These are phyloP conservation scores for Colletotrichum abscissum DNA, from an alignment of 2,329 filamentous ascomycete genomes.

Conservation along the genomic window DNA sequence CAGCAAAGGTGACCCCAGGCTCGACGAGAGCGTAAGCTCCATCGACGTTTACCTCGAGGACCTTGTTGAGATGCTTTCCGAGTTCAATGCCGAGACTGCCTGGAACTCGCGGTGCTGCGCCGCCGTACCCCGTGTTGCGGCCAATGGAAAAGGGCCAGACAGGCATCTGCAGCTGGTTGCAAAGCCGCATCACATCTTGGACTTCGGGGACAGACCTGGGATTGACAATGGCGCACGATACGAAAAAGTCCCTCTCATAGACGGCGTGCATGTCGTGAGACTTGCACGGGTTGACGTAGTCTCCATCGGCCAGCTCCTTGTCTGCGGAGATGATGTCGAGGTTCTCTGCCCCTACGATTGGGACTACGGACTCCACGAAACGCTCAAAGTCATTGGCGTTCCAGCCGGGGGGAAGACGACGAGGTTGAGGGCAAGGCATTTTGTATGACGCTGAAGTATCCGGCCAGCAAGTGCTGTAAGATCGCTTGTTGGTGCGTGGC, in stretches of 20 bases:
- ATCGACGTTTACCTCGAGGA: constrained; percentile 50
- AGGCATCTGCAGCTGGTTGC: constrained; percentile 48
- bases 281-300: constrained; percentile 35
- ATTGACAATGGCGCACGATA: constrained; percentile 50
- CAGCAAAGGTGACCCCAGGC: constrained; percentile 53
- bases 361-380: constrained; percentile 33
- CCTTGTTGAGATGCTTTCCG: constrained; percentile 51
- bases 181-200: constrained; percentile 50
- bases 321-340: constrained; percentile 25
- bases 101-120: constrained; percentile 53
- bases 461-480: too few relatives aligned
- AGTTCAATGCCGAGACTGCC: constrained; percentile 55
- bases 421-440: not conserved
- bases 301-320: constrained; percentile 18
- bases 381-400: constrained; percentile 33
- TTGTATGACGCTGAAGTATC: too few relatives aligned
- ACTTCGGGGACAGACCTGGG: constrained; percentile 53
- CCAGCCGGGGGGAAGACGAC: constrained; percentile 13
- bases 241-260: constrained; percentile 53
- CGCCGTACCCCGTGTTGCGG: constrained; percentile 55
- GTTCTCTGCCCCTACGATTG: constrained; percentile 39
- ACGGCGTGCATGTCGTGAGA: constrained; percentile 51
- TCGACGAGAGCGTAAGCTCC: constrained; percentile 52
- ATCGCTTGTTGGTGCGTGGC: too few relatives aligned
- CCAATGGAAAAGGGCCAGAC: constrained; percentile 50